Evolutionary conservation across 257 asterid species (phyloP).

Genomic region (Sherardia arvensis): DNA sequence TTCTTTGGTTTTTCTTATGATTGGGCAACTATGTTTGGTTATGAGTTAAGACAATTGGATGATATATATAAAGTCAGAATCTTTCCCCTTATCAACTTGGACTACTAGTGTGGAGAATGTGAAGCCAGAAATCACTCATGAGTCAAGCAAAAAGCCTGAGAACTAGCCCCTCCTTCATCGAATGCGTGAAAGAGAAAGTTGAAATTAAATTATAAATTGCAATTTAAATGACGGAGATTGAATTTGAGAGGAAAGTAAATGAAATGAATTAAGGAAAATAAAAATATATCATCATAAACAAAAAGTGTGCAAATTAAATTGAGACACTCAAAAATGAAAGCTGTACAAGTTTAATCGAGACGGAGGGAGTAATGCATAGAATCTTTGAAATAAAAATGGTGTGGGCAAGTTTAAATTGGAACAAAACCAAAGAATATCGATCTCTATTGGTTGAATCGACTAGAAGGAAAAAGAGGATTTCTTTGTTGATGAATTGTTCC

Average conservation of each 20-base stretch:
- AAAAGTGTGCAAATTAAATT: too few relatives aligned
- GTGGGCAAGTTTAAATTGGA: conserved; percentile 11
- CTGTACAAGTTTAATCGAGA: too few relatives aligned
- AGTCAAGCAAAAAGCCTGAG: conserved; percentile 13
- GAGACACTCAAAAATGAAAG: too few relatives aligned
- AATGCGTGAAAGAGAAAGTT: too few relatives aligned
- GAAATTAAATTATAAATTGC: too few relatives aligned
- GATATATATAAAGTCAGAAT: conserved; percentile 8
- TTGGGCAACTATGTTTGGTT: conserved; percentile 12
- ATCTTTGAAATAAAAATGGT: conserved; percentile 17
- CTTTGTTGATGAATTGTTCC: conserved; percentile 53
- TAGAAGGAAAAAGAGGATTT: conserved; percentile 13
- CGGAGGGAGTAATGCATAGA: too few relatives aligned
- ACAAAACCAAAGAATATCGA: conserved; percentile 12
- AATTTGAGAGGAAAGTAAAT: too few relatives aligned
- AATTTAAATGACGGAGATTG: too few relatives aligned
- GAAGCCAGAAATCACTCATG: not conserved
- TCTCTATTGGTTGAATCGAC: conserved; percentile 26
- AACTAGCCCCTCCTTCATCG: too few relatives aligned
- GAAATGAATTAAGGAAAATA: too few relatives aligned
- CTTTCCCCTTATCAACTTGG: conserved; percentile 4
- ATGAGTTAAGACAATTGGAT: conserved; percentile 2
- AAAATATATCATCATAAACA: too few relatives aligned
- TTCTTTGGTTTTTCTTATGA: conserved; percentile 12
- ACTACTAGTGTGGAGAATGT: not conserved